Percentiles rank a stretch among this genome's conserved stretches.
phyloP scores from a whole-genome alignment of 129 eudicot genomes.

The Arctium lappa region DNA sequence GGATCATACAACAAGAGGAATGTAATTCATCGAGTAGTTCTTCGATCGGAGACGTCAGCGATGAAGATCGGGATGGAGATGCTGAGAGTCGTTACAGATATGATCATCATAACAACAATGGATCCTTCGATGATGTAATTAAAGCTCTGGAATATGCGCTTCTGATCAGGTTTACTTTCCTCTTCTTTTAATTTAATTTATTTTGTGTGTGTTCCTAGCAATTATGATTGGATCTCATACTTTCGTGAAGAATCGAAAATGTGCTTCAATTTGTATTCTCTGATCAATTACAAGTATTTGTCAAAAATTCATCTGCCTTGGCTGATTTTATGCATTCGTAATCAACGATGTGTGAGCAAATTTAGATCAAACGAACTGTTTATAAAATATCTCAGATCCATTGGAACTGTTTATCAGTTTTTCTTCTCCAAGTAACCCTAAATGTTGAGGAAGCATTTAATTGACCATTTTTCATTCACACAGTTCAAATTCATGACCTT shows the following conservation, averaged over 20 bases:
- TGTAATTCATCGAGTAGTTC: constrained; percentile 32
- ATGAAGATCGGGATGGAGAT: constrained; percentile 26
- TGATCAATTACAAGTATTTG: neutral
- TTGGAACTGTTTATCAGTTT: too few species aligned
- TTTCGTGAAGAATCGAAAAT: neutral
- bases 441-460: too few species aligned
- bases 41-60: constrained; percentile 40
- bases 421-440: too few species aligned
- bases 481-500: neutral
- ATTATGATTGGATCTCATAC: neutral
- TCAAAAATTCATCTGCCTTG: neutral
- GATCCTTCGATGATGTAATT: constrained; percentile 42
- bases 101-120: constrained; percentile 10
- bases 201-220: neutral
- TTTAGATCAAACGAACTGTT: too few species aligned
- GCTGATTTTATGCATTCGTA: too few species aligned
- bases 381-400: too few species aligned
- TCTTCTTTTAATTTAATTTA: neutral
- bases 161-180: constrained; percentile 3
- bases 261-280: neutral
- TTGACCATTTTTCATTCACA: neutral
- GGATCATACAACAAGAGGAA: neutral
- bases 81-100: constrained; percentile 11
- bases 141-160: constrained; percentile 41
- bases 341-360: too few species aligned